Conservation (phyloP, 352 stramenopile genomes). For the Pythium sp. region DNA sequence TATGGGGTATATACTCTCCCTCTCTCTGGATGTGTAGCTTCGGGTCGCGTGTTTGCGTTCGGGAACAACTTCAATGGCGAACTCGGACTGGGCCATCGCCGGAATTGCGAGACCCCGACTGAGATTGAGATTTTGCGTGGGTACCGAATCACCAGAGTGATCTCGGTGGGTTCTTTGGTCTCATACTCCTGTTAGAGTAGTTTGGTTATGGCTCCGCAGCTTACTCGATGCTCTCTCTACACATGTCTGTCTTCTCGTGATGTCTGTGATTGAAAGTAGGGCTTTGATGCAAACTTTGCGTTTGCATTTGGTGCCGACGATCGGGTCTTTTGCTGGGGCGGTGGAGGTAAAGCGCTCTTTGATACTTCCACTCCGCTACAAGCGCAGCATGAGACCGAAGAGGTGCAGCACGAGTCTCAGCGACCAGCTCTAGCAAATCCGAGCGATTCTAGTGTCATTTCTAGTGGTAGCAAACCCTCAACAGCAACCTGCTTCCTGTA, state of each 20-base stretch:
- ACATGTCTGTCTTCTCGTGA: neutral
- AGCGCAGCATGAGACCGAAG: neutral
- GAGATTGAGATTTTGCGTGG: constrained; percentile 62
- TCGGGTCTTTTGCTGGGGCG: constrained; percentile 89
- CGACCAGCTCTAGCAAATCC: neutral
- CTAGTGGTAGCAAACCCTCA: neutral
- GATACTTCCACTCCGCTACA: constrained; percentile 13
- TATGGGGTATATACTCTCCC: neutral
- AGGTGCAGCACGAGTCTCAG: neutral
- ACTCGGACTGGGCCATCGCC: constrained; percentile 55
- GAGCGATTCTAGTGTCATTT: neutral
- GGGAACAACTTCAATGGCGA: constrained; percentile 66
- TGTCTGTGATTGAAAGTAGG: constrained; percentile 22
- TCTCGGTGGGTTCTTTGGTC: constrained; percentile 5
- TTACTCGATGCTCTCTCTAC: too few species aligned
- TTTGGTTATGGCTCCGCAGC: too few species aligned
- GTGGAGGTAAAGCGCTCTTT: constrained; percentile 47
- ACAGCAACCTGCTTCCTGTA: constrained; percentile 38
- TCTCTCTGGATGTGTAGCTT: constrained; percentile 22
- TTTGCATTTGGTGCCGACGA: constrained; percentile 82
- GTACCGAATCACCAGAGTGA: constrained; percentile 35
- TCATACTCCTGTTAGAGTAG: too few species aligned
- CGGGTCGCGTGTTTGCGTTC: constrained; percentile 63
- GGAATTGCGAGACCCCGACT: constrained; percentile 28
- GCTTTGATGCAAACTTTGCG: constrained; percentile 64